These are phyloP conservation scores for Claviceps cyperi DNA, from an alignment of 2,329 filamentous ascomycete species.

Conservation along the genomic window DNA sequence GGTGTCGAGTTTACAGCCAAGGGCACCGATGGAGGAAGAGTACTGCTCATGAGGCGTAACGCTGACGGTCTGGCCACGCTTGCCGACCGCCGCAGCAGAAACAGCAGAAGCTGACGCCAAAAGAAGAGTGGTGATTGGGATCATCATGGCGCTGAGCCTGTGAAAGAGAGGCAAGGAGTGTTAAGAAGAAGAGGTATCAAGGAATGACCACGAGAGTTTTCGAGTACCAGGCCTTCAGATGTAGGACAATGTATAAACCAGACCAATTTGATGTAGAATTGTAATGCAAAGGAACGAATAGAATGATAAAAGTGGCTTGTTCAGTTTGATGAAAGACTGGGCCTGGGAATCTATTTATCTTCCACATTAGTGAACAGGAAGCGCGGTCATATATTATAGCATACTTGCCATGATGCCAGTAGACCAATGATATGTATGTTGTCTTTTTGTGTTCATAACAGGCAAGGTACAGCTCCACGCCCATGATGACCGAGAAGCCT, in stretches of 20 bases:
- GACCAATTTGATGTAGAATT: background rate
- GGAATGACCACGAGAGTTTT: background rate
- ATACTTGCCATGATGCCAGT: background rate
- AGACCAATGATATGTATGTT: background rate
- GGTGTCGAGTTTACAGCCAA: conserved; percentile 46
- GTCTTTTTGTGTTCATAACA: background rate
- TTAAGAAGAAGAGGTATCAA: background rate
- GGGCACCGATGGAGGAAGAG: conserved; percentile 41
- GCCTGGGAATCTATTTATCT: background rate
- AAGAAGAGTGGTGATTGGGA: conserved; percentile 17
- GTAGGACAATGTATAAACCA: background rate
- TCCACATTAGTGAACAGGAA: background rate
- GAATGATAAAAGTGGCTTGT: background rate
- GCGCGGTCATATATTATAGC: background rate
- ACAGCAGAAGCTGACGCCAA: conserved; percentile 16
- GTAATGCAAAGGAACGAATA: background rate
- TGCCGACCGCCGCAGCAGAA: conserved; percentile 14
- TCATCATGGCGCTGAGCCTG: conserved; percentile 12
- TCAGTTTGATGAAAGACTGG: background rate
- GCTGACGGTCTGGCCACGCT: conserved; percentile 5
- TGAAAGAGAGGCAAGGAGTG: background rate
- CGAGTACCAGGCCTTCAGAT: background rate
- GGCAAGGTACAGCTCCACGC: background rate
- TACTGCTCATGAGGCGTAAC: conserved; percentile 42
- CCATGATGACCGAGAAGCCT: background rate